A percentile compares a stretch with the other conserved stretches of the same genome.
Evolutionary conservation across 192 early-diverging fungal genomes (phyloP).

Genomic region (Glomus cerebriforme): DNA sequence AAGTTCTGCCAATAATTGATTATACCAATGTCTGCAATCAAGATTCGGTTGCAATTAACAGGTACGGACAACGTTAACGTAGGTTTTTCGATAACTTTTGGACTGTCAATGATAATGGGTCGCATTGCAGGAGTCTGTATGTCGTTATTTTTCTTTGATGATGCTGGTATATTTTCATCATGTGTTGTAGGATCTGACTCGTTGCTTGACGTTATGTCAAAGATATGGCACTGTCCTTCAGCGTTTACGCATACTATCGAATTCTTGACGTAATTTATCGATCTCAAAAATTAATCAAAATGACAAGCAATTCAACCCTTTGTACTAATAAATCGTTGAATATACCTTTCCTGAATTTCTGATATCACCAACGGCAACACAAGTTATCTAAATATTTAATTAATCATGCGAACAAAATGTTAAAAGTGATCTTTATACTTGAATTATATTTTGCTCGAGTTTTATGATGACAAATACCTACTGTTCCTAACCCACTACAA

Average conservation of each 20-base stretch:
- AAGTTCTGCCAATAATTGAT: background rate
- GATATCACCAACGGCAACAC: slow-evolving; percentile 58
- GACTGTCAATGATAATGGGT: slow-evolving; percentile 19
- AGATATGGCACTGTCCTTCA: slow-evolving; percentile 59
- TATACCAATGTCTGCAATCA: slow-evolving; percentile 61
- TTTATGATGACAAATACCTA: slow-evolving; percentile 27
- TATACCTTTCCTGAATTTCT: slow-evolving; percentile 54
- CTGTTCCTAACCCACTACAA: slow-evolving; percentile 57
- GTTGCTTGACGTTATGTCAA: slow-evolving; percentile 41
- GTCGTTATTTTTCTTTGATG: background rate
- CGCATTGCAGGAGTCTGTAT: background rate
- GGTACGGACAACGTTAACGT: slow-evolving; percentile 53
- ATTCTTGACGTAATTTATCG: slow-evolving; percentile 35
- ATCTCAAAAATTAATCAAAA: background rate
- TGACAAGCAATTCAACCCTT: background rate
- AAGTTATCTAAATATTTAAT: slow-evolving; percentile 53
- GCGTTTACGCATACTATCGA: slow-evolving; percentile 60
- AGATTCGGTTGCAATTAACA: slow-evolving; percentile 57
- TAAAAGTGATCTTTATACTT: too few relatives aligned
- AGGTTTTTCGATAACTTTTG: slow-evolving; percentile 38
- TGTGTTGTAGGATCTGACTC: background rate
- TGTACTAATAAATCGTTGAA: background rate
- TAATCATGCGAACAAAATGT: background rate
- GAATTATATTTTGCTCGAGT: background rate
- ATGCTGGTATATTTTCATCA: slow-evolving; percentile 33